These are phyloP conservation scores for Colletotrichum scovillei DNA, from an alignment of 2,329 filamentous ascomycete genomes.

Conservation along the genomic window DNA sequence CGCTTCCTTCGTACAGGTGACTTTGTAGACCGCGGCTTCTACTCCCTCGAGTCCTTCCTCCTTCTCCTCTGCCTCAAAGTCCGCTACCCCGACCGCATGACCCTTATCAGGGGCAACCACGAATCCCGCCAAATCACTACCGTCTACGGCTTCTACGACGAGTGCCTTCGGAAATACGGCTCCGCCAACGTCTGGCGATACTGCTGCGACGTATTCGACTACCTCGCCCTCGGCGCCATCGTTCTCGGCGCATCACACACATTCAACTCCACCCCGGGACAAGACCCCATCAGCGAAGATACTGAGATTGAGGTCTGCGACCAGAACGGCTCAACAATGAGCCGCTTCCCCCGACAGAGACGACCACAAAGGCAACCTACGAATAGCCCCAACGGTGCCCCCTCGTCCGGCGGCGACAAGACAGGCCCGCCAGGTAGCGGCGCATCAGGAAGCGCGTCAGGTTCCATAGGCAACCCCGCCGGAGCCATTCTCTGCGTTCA, in stretches of 20 bases:
- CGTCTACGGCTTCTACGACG: slow-evolving; percentile 98
- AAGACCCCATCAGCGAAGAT: slow-evolving; percentile 72
- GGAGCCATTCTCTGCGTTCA: slow-evolving; percentile 96
- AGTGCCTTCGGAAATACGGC: slow-evolving; percentile 95
- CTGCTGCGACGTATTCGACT: slow-evolving; percentile 98
- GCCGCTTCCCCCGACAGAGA: slow-evolving; percentile 69
- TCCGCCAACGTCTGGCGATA: slow-evolving; percentile 97
- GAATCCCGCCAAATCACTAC: slow-evolving; percentile 97
- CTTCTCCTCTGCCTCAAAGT: slow-evolving; percentile 97
- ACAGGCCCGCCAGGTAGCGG: slow-evolving; percentile 83
- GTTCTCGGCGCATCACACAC: slow-evolving; percentile 86
- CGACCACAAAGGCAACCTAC: slow-evolving; percentile 36
- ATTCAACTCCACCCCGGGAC: slow-evolving; percentile 58
- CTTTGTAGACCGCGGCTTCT: slow-evolving; percentile 98
- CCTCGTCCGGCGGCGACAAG: slow-evolving; percentile 51
- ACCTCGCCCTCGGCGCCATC: slow-evolving; percentile 89
- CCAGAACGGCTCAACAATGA: slow-evolving; percentile 82
- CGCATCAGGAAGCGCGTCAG: slow-evolving; percentile 76
- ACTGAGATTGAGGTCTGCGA: slow-evolving; percentile 95
- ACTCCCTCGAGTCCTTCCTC: slow-evolving; percentile 96
- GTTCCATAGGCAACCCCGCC: slow-evolving; percentile 73
- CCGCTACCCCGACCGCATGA: slow-evolving; percentile 96
- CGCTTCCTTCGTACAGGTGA: slow-evolving; percentile 69
- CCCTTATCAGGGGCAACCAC: slow-evolving; percentile 93
- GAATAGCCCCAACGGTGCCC: slow-evolving; percentile 43